A percentile compares a stretch with the other conserved stretches of the same genome.
phyloP scores from a whole-genome alignment of 2,329 filamentous ascomycete genomes.

The Fusarium humuli region DNA sequence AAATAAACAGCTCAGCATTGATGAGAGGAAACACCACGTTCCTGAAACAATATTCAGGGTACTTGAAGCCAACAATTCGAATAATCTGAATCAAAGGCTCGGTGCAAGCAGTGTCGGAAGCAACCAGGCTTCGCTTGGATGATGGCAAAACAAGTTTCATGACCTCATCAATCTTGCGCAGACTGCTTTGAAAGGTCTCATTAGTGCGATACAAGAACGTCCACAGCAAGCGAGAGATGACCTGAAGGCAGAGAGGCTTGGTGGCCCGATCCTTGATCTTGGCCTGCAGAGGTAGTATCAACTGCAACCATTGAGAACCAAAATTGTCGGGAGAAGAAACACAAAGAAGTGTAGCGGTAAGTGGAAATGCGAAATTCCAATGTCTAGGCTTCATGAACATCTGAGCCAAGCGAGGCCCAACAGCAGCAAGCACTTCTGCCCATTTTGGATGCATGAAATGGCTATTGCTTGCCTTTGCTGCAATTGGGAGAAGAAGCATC shows the following conservation, averaged over 20 bases:
- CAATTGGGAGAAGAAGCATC: conserved; percentile 86
- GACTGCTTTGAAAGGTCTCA: conserved; percentile 74
- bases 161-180: conserved; percentile 89
- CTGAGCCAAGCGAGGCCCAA: conserved; percentile 82
- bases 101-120: conserved; percentile 83
- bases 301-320: conserved; percentile 84
- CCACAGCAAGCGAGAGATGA: conserved; percentile 91
- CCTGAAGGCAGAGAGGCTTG: conserved; percentile 84
- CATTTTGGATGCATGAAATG: conserved; percentile 86
- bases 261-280: conserved; percentile 86
- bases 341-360: conserved; percentile 88
- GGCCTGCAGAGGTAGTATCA: conserved; percentile 80
- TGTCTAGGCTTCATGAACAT: conserved; percentile 93
- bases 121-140: conserved; percentile 82
- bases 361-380: conserved; percentile 88
- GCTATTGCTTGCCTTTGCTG: conserved; percentile 78
- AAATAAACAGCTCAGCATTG: conserved; percentile 88
- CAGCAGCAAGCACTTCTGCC: conserved; percentile 83
- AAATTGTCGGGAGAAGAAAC: conserved; percentile 88
- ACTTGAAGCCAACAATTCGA: conserved; percentile 91
- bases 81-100: conserved; percentile 95
- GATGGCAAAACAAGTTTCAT: conserved; percentile 84
- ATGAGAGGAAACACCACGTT: conserved; percentile 95
- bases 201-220: conserved; percentile 89
- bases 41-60: conserved; percentile 93